Conservation (phyloP, 192 early-diverging fungal species). For the Oehlia diaphana region DNA sequence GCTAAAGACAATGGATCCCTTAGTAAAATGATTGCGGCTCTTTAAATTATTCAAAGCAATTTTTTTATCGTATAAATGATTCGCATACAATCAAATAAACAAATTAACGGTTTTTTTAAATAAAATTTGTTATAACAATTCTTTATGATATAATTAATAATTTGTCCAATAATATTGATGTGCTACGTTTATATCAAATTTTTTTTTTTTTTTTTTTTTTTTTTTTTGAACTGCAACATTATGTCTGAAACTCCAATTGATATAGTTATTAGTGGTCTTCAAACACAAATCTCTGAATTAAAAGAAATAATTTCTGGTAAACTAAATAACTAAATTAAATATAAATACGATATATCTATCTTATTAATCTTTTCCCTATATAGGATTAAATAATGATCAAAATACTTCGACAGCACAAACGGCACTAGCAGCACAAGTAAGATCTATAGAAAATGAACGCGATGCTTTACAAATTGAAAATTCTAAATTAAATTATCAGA, state of each 20-base stretch:
- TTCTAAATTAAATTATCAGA: background rate
- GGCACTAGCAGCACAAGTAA: background rate
- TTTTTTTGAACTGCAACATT: background rate
- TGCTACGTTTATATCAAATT: no score
- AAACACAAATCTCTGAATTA: background rate
- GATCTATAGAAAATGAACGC: background rate
- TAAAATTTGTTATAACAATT: no score
- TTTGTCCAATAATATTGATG: no score
- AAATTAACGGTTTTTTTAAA: no score
- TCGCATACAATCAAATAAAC: no score
- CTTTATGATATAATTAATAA: no score
- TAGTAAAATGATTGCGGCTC: background rate
- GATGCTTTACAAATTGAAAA: background rate
- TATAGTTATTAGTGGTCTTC: background rate
- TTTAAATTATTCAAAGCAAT: background rate
- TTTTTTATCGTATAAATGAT: no score
- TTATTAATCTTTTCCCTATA: background rate
- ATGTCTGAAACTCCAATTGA: background rate
- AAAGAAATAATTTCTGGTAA: slow-evolving; percentile 21
- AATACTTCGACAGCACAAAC: background rate
- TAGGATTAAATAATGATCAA: background rate
- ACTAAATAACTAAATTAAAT: background rate
- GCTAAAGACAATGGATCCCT: background rate
- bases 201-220: no score
- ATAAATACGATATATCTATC: background rate